These are phyloP conservation scores for Skeletonema tropicum DNA, from an alignment of 108 stramenopile species.

Conservation along the genomic window DNA sequence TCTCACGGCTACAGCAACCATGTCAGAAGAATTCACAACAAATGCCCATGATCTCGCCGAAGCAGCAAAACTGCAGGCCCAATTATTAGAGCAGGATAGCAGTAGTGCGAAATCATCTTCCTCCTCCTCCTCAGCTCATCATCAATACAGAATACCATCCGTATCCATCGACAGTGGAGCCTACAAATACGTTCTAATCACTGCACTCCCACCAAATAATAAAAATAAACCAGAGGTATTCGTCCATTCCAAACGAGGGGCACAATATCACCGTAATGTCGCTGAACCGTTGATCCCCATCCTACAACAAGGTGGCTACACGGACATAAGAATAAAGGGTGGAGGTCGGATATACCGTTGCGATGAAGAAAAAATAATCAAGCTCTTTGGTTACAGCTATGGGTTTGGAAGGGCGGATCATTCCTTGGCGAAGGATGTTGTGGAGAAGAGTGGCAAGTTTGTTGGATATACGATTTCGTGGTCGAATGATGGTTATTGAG, in stretches of 20 bases:
- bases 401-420: slow-evolving; percentile 86
- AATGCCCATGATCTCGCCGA: slow-evolving; percentile 76
- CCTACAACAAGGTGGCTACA: slow-evolving; percentile 63
- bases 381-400: slow-evolving; percentile 81
- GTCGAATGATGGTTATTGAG: slow-evolving; percentile 78
- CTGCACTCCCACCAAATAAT: slow-evolving; percentile 44
- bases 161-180: slow-evolving; percentile 76
- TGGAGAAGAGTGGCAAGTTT: slow-evolving; percentile 60
- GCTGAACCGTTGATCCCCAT: slow-evolving; percentile 72
- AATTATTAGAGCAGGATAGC: slow-evolving; percentile 36
- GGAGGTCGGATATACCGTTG: slow-evolving; percentile 75
- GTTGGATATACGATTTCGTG: slow-evolving; percentile 60
- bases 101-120: neutral
- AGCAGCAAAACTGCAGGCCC: slow-evolving; percentile 63
- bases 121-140: no score
- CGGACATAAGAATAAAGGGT: slow-evolving; percentile 66
- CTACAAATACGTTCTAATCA: slow-evolving; percentile 84
- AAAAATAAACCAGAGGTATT: slow-evolving; percentile 49
- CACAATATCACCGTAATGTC: slow-evolving; percentile 78
- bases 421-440: slow-evolving; percentile 55
- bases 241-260: slow-evolving; percentile 64
- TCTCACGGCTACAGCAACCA: no score
- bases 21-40: slow-evolving; percentile 52
- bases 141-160: slow-evolving; percentile 42
- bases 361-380: slow-evolving; percentile 50